Base-by-base conservation (phyloP, 768 basidiomycete genomes). In the Rhodotorula kratochvilovae region DNA sequence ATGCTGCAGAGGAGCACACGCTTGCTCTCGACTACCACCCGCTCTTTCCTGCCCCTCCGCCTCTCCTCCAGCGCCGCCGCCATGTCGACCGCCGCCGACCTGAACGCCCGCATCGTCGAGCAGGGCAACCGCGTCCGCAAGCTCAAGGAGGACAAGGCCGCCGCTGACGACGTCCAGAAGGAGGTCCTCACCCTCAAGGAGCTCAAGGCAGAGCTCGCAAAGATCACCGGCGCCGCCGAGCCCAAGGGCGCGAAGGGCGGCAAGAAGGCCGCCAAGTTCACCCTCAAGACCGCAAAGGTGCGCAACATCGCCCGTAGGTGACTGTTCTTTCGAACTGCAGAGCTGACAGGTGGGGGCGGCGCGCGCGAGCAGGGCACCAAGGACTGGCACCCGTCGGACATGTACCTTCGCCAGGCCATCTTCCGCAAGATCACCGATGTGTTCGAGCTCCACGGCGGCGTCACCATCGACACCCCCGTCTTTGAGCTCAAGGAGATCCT, bases 401-500 rank as follows among this genome's bases (percentile, higher is more conserved):
- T 94, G 86, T 87, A 89, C 80, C 89, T 95, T 75, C 88, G 95
- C 58, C 89, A 90, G 74, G 87, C 90, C 81, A 89, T 98, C 77
- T 94, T 97, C 79, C 85, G 85, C 54, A 90, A 88, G 65, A 89
- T 99, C 77, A 90, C 90, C 79, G 87, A 89, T 4, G 87, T 87
- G 67, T 99, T 98, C 81, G 87, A 90, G 57, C 85, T 87, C 12
- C 95, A 89, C 78, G 96, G 96, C 21, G 96, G 89, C 13, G 85
- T 87, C 63, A 92, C 90, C 71, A 90, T 99, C 65, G 96, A 99
- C 81, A 99, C 96, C 5, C 96, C 96, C 63, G 94, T 98, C 12
- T 98, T 99, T 77, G 96, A 98, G 66, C 88, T 95, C 71, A 94
- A 94, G 80, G 96, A 99, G 79, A 88, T 99, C 67, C 82, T 98